Evolutionary conservation across 768 basidiomycete species (phyloP).

Genomic region (Chiua virens): DNA sequence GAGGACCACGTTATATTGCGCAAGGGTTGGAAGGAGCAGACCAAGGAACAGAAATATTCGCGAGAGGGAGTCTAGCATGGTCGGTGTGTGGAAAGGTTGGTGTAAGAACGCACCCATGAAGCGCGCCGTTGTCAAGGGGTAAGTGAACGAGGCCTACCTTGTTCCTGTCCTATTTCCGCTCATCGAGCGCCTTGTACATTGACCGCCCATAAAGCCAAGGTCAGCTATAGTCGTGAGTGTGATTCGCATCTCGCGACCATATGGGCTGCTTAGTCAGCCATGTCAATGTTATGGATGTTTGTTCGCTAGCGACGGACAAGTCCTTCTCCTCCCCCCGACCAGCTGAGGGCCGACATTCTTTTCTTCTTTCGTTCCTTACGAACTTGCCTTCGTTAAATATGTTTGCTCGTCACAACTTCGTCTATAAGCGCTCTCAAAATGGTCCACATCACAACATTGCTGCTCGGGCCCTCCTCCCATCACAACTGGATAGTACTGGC

Average conservation of each 20-base stretch:
- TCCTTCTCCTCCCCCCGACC: neutral
- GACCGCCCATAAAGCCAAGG: neutral
- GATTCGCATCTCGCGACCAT: no score
- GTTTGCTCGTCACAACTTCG: slow-evolving; percentile 9
- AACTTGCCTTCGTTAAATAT: slow-evolving; percentile 9
- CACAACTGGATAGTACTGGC: no score
- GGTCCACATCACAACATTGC: slow-evolving; percentile 6
- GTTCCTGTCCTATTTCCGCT: slow-evolving; percentile 13
- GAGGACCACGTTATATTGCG: slow-evolving; percentile 24
- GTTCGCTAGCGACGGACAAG: slow-evolving; percentile 2
- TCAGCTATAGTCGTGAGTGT: neutral
- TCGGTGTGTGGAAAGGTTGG: slow-evolving; percentile 3
- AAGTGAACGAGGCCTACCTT: neutral
- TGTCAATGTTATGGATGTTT: neutral
- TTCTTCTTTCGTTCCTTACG: slow-evolving; percentile 24
- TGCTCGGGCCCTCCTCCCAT: neutral
- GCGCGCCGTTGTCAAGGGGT: slow-evolving; percentile 8
- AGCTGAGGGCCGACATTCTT: slow-evolving; percentile 17
- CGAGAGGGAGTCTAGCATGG: slow-evolving; percentile 26
- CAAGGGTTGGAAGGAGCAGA: slow-evolving; percentile 6
- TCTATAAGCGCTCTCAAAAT: slow-evolving; percentile 16
- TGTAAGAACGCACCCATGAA: neutral
- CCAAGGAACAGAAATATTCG: slow-evolving; percentile 12
- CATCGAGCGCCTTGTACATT: neutral
- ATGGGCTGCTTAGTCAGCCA: slow-evolving; percentile 6